Evolutionary conservation across 306 rosid genomes (phyloP), one percentile per base, ranked within the genome.

Genomic region (Cajanus cajan): DNA sequence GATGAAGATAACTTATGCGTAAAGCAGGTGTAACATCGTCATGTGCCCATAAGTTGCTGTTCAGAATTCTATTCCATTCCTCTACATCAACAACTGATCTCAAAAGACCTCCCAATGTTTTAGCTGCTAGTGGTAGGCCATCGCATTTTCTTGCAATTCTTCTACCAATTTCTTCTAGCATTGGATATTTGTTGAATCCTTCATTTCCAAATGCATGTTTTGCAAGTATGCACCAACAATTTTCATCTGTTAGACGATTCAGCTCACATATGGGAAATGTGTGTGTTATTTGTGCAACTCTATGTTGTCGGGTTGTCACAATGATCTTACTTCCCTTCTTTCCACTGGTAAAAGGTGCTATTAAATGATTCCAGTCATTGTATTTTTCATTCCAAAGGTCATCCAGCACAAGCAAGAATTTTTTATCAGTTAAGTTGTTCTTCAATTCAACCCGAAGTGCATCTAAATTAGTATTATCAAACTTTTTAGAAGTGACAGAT

Each of bases 351-450:
- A 65, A 88, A 50, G 45, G 88, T 12, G 18, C 22, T 57, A 57
- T 41, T 6, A 78, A 65, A 9, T 74, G 65, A 66, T 83, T 73
- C 89, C 88, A 88, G 10, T 83, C 81, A 74, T 34, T 55, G 50
- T 79, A 81, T 34, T 84, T 81, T 19, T 83, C 79, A 63, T 51
- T 76, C 89, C 88, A 85, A 21, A 88, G 78, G 62, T 88, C 89
- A 72, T 88, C 89, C 1, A 88, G 57, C 54, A 85, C 85, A 67
- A 85, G 40, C 79, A 83, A 52, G 54, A 88, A 78, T 5, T 80
- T 88, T 48, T 66, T 85, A 18, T 76, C 78, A 0, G 0, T 57
- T 41, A 88, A 14, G 9, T 9, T 65, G 6, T 78, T 8, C 68
- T 71, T 85, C 65, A 88, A 61, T 62, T 84, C 41, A 71, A 83